Evolutionary conservation across 2,329 filamentous ascomycete genomes (phyloP).

Genomic region (Pyricularia pennisetigena): DNA sequence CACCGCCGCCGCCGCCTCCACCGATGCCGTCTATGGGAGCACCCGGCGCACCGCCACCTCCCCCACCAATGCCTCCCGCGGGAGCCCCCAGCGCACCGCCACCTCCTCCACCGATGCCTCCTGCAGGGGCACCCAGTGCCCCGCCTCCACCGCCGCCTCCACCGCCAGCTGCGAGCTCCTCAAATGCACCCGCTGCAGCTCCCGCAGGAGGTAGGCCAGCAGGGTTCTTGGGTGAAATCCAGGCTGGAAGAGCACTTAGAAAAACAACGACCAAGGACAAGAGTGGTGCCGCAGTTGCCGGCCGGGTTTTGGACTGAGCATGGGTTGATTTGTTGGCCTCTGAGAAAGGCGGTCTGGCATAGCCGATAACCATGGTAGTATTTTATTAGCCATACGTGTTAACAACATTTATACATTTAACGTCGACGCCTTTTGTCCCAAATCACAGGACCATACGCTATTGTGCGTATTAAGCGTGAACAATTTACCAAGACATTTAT

Average conservation of each 20-base stretch:
- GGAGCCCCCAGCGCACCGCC: constrained; percentile 23
- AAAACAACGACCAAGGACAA: constrained; percentile 88
- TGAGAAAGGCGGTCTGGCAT: neutral
- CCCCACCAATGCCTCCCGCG: constrained; percentile 18
- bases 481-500: neutral
- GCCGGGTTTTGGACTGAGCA: constrained; percentile 55
- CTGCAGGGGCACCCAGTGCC: neutral
- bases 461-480: neutral
- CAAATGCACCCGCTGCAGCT: constrained; percentile 23
- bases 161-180: constrained; percentile 18
- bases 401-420: neutral
- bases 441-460: neutral
- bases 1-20: constrained; percentile 25
- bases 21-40: constrained; percentile 24
- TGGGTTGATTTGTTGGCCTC: neutral
- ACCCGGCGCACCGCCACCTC: constrained; percentile 22
- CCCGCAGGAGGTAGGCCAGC: constrained; percentile 38
- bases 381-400: neutral
- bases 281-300: constrained; percentile 61
- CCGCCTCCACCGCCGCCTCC: constrained; percentile 22
- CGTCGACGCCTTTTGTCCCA: neutral
- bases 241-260: constrained; percentile 66
- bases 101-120: constrained; percentile 28
- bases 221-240: constrained; percentile 73
- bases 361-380: neutral